Conservation (phyloP, 2,329 filamentous ascomycete genomes). For the Aspergillus unguis region DNA sequence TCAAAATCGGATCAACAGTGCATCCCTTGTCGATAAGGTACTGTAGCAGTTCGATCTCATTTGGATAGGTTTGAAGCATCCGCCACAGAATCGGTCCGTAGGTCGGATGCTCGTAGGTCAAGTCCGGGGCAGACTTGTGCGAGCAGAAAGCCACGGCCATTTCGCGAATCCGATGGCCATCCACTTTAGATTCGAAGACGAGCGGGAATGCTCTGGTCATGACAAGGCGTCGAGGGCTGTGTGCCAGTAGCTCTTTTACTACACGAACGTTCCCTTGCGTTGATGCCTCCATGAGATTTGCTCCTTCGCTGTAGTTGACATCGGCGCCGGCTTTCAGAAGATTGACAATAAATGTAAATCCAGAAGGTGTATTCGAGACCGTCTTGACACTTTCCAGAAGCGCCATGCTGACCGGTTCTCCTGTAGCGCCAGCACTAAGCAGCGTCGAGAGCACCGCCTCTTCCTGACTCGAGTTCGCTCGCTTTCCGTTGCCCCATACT, state of each 20-base stretch:
- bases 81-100: constrained; percentile 4
- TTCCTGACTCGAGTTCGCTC: constrained; percentile 8
- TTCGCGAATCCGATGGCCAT: constrained; percentile 1
- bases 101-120: constrained; percentile 3
- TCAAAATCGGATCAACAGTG: constrained; percentile 5
- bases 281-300: constrained; percentile 2
- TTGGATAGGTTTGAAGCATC: constrained; percentile 2
- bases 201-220: constrained; percentile 5
- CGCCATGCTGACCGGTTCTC: constrained; percentile 5
- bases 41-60: constrained; percentile 5
- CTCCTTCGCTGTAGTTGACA: constrained; percentile 9
- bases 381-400: constrained; percentile 8
- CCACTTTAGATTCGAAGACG: constrained; percentile 2
- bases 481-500: constrained; percentile 5
- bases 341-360: constrained; percentile 3
- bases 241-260: not conserved
- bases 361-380: not conserved
- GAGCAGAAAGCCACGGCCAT: constrained; percentile 9
- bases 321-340: constrained; percentile 7
- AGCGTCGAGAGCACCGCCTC: constrained; percentile 6
- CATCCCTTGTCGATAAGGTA: constrained; percentile 7
- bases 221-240: not conserved
- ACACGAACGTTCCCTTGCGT: not conserved
- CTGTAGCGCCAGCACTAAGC: constrained; percentile 1
- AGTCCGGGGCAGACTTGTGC: constrained; percentile 2